Evolutionary conservation across 805 yeast species (phyloP), one percentile per base, ranked within the genome.

Genomic region (Candida xiaguanensis): DNA sequence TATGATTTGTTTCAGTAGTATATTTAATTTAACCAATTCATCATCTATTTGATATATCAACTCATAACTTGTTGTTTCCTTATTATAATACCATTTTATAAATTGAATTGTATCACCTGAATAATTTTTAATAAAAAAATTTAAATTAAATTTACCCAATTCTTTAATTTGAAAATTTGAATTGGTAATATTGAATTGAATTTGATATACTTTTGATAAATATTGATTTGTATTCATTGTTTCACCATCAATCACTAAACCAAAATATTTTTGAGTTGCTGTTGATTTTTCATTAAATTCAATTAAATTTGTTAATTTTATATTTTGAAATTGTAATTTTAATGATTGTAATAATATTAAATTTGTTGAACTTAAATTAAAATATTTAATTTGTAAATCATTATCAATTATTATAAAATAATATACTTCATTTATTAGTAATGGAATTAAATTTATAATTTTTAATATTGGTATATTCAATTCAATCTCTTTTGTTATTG

Each of bases 121-220:
- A 6, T 32, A 16, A 22, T 36, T 36, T 25, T 43, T 38, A 12
- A 31, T 40, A 12, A 37, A 23, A 25, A 40, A 41, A 14, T 38
- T 47, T 29, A 39, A 43, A 25, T 42, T 39, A 26, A 44, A 53
- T 8, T 46, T 34, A 8, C 59, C 61, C 24, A 56, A 39, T 15
- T 44, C 51, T 18, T 32, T 42, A 11, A 39, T 18, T 14, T 34
- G 34, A 26, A 46, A 23, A 19, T 35, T 33, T n/a, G 44, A 35
- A 4, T 41, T 36, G 8, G 31, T 35, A 1, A 36, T 39, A 27
- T 25, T 33, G 16, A 43, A 39, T n/a, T 34, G 37, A 8, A 54
- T 24, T 34, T 49, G 49, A 33, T 44, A 44, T 3, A 56, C 36
- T 28, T 46, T 48, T 23, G 50, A 16, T 29, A 45, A 34, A 23